A percentile compares a stretch with the other conserved stretches of the same genome.
Evolutionary conservation across 495 filamentous ascomycete genomes (phyloP).

Genomic region (Jackrogersella multiformis): DNA sequence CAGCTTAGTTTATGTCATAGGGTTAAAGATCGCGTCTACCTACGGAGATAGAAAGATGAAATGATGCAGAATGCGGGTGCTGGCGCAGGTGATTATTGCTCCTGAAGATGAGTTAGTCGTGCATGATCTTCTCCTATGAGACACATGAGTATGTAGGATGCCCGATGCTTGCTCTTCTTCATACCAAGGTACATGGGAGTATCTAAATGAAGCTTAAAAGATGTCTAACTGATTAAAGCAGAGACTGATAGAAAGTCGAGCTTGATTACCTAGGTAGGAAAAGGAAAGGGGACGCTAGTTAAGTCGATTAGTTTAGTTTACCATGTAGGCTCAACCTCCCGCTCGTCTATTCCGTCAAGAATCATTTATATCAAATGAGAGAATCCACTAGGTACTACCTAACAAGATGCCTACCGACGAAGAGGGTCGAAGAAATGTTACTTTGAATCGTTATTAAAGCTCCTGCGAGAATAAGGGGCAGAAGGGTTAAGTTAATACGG

Average conservation of each 20-base stretch:
- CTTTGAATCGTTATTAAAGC: neutral
- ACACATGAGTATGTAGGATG: neutral
- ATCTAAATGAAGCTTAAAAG: neutral
- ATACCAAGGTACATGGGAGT: neutral
- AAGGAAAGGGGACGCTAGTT: conserved; percentile 9
- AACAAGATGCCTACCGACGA: neutral
- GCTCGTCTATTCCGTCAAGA: neutral
- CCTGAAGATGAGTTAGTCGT: conserved; percentile 8
- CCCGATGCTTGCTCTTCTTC: neutral
- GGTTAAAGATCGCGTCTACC: conserved; percentile 6
- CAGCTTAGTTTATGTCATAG: conserved; percentile 33
- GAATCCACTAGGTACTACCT: neutral
- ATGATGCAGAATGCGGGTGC: neutral
- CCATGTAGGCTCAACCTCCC: conserved; percentile 12
- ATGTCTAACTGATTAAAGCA: conserved; percentile 11
- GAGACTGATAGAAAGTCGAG: neutral
- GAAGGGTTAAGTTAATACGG: neutral
- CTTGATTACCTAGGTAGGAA: conserved; percentile 10
- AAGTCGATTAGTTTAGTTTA: conserved; percentile 1
- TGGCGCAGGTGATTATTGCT: conserved; percentile 11
- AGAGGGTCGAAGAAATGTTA: conserved; percentile 14
- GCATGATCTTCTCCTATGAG: conserved; percentile 4
- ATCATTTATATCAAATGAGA: conserved; percentile 7
- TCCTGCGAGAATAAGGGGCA: conserved; percentile 40
- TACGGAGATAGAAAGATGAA: neutral